phyloP scores from a whole-genome alignment of 2,329 filamentous ascomycete genomes.

The Talaromyces albobiverticillius region DNA sequence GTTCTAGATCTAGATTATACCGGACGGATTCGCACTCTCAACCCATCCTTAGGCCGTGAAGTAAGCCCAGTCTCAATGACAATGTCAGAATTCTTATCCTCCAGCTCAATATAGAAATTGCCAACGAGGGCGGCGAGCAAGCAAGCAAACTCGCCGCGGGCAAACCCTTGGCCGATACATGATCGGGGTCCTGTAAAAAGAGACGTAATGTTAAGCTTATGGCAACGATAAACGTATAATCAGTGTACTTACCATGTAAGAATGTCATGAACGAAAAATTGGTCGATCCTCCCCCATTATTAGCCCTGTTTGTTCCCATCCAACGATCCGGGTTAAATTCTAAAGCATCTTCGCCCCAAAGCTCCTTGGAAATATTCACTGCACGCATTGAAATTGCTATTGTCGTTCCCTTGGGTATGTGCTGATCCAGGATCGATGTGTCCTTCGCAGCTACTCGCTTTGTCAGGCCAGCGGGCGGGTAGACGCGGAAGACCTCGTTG shows the following conservation, averaged over 20 bases:
- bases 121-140: conserved; percentile 71
- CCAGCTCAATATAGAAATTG: conserved; percentile 59
- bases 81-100: background rate
- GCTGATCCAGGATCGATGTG: conserved; percentile 62
- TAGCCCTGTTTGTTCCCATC: conserved; percentile 52
- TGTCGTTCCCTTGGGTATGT: conserved; percentile 67
- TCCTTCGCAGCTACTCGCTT: conserved; percentile 64
- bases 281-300: conserved; percentile 66
- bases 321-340: conserved; percentile 81
- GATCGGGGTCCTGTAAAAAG: conserved; percentile 17
- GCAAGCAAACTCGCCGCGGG: conserved; percentile 75
- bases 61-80: conserved; percentile 11
- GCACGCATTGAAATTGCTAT: conserved; percentile 65
- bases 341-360: conserved; percentile 75
- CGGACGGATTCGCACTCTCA: background rate
- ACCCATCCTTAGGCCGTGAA: conserved; percentile 5
- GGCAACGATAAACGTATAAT: background rate
- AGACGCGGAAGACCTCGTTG: conserved; percentile 72
- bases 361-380: conserved; percentile 63
- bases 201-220: background rate
- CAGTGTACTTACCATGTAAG: conserved; percentile 57
- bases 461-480: conserved; percentile 68
- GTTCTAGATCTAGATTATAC: background rate
- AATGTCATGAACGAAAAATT: conserved; percentile 75
- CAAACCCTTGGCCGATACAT: conserved; percentile 37